These are phyloP conservation scores for Polytrichum formosum DNA, from an alignment of 225 moss, liverwort and hornwort genomes.

Conservation along the genomic window DNA sequence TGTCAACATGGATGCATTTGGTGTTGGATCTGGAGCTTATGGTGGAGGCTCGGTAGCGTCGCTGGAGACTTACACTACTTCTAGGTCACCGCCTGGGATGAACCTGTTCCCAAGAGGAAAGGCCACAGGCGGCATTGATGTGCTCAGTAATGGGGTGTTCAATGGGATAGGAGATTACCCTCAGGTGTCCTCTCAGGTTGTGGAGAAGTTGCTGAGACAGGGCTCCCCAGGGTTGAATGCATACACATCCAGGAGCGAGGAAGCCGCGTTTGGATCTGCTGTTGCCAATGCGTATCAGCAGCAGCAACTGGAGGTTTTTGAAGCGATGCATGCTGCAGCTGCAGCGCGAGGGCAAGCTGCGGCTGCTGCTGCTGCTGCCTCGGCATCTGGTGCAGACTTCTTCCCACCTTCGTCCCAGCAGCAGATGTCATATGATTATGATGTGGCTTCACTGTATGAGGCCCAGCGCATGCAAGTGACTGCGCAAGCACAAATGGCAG, in stretches of 20 bases:
- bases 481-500: slow-evolving; percentile 35
- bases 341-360: slow-evolving; percentile 44
- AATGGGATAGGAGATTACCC: slow-evolving; percentile 51
- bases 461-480: slow-evolving; percentile 43
- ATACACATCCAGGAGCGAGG: slow-evolving; percentile 33
- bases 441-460: slow-evolving; percentile 45
- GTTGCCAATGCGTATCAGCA: slow-evolving; percentile 36
- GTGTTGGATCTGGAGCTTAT: slow-evolving; percentile 48
- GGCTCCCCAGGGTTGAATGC: slow-evolving; percentile 40
- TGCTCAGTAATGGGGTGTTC: slow-evolving; percentile 59
- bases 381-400: slow-evolving; percentile 50
- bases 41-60: slow-evolving; percentile 56
- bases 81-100: slow-evolving; percentile 59
- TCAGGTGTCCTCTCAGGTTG: slow-evolving; percentile 42
- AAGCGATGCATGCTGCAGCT: slow-evolving; percentile 36
- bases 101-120: slow-evolving; percentile 76
- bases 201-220: slow-evolving; percentile 46
- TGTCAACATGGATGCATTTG: slow-evolving; percentile 61
- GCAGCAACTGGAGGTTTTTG: slow-evolving; percentile 44
- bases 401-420: slow-evolving; percentile 47
- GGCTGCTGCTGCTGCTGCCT: slow-evolving; percentile 14
- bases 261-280: slow-evolving; percentile 31
- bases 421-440: slow-evolving; percentile 57
- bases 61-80: slow-evolving; percentile 59
- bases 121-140: slow-evolving; percentile 44